Evolutionary conservation across 371 early-diverging fungal species (phyloP).

Genomic region (Syncephalastrum sp.): DNA sequence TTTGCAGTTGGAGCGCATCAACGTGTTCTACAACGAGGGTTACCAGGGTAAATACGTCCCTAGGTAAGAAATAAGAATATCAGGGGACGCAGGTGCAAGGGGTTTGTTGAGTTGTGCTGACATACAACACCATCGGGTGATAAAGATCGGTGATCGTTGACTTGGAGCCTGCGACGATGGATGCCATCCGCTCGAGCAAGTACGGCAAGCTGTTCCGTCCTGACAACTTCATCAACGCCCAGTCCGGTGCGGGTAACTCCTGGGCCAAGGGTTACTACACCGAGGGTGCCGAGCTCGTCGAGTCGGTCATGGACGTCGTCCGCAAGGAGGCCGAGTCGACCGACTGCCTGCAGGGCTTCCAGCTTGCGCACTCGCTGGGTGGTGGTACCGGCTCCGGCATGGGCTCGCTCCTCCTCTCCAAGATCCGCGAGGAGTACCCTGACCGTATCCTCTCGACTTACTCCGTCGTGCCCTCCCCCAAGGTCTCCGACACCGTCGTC

Average conservation of each 20-base stretch:
- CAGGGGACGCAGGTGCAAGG: neutral
- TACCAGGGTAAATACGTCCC: conserved; percentile 85
- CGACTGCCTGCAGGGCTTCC: conserved; percentile 90
- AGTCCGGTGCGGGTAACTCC: conserved; percentile 90
- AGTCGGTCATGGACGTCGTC: conserved; percentile 78
- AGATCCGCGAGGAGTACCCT: conserved; percentile 92
- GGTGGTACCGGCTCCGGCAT: conserved; percentile 91
- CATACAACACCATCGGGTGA: conserved; percentile 24
- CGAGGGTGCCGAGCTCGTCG: conserved; percentile 89
- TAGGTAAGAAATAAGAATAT: conserved; percentile 16
- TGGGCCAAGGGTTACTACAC: conserved; percentile 95
- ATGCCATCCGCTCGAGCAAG: conserved; percentile 77
- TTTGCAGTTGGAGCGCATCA: conserved; percentile 93
- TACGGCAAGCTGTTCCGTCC: conserved; percentile 81
- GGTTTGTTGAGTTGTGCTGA: neutral
- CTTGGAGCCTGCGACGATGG: conserved; percentile 99
- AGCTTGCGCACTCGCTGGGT: conserved; percentile 85
- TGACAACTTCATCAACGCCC: conserved; percentile 86
- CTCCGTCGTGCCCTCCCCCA: conserved; percentile 95
- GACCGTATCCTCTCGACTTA: conserved; percentile 93
- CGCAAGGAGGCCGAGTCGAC: conserved; percentile 84
- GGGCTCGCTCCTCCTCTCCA: conserved; percentile 83
- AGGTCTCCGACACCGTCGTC: conserved; percentile 87
- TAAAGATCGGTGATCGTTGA: conserved; percentile 94
- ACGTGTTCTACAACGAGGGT: conserved; percentile 97